Base-by-base conservation (phyloP, 2,329 filamentous ascomycete genomes). In the Penicillium paneum region DNA sequence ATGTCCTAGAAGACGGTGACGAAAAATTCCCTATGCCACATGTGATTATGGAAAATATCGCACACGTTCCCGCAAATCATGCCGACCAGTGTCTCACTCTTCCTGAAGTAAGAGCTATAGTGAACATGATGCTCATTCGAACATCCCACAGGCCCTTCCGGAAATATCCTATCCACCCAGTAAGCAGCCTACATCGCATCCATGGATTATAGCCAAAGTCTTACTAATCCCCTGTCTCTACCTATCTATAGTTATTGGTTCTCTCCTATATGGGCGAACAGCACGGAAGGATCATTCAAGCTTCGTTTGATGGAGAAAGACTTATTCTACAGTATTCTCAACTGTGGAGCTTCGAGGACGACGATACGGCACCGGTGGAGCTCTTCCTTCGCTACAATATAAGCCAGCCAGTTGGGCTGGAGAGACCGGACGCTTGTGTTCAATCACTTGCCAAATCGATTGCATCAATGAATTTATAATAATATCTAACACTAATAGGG, bases 311-410 rank as follows among this genome's bases (percentile, higher is more conserved):
- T 29, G 28, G 28, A 29, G 28, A 29, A 11, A 29, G 8, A 3
- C 11, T 29, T 8, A 3, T 29, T 29, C 10, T 29, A 11, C 28
- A 29, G 10, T 29, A 29, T 29, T 29, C 28, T 29, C 28, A 29
- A 11, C 28, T 29, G 10, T 29, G 42, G 47, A 47, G 53, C 38
- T 55, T 55, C 26, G 48, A 28, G 43, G 41, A 47, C 35, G 54
- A 48, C 15, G 57, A 55, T 21, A 58, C 55, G 39, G 59, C 57
- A 35, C 55, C 55, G 15, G 43, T 56, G 31, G 53, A 55, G 44
- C 43, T 48, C 3, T 55, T 55, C 12, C 8, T 52, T 41, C 54
- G 43, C 29, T 56, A 52, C 28, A 34, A 35, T 24, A 32, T 56
- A 12, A 39, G 54, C 15, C 7, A n/a, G 15, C 15, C 15, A 35